Conservation (phyloP, 2,329 filamentous ascomycete species). For the Zalaria sp. region DNA sequence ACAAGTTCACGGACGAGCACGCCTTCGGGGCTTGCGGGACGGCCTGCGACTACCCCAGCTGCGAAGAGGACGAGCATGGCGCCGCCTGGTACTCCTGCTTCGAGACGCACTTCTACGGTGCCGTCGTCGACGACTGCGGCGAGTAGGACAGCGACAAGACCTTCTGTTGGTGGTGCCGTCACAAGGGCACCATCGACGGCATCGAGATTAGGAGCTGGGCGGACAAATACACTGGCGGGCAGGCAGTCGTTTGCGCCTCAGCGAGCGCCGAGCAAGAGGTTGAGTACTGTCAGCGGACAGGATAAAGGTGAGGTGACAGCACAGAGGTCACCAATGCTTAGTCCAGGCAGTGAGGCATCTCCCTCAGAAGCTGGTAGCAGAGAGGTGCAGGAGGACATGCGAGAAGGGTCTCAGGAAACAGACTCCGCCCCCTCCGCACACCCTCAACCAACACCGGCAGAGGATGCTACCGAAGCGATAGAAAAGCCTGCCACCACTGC, state of each 20-base stretch:
- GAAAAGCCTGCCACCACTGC: conserved; percentile 1
- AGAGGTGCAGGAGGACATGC: neutral
- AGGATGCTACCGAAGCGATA: neutral
- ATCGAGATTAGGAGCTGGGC: neutral
- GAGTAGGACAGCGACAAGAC: conserved; percentile 16
- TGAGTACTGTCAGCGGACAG: neutral
- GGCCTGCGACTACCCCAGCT: conserved; percentile 24
- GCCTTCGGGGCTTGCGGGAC: conserved; percentile 36
- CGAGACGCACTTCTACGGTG: conserved; percentile 16
- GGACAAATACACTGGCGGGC: neutral
- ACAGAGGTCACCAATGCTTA: neutral
- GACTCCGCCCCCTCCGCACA: too few species aligned
- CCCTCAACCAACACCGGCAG: neutral
- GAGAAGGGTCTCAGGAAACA: neutral
- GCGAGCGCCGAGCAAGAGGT: neutral
- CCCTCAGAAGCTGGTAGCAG: neutral
- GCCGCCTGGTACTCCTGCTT: conserved; percentile 18
- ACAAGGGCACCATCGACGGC: neutral
- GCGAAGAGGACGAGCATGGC: conserved; percentile 43
- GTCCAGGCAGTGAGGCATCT: neutral
- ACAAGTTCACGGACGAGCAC: conserved; percentile 50
- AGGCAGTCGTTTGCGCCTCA: conserved; percentile 1
- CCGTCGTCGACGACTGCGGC: conserved; percentile 16
- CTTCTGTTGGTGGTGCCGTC: conserved; percentile 5
- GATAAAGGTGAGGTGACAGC: neutral